Conservation (phyloP, 2,329 filamentous ascomycete genomes). For the Alternaria brassicae region DNA sequence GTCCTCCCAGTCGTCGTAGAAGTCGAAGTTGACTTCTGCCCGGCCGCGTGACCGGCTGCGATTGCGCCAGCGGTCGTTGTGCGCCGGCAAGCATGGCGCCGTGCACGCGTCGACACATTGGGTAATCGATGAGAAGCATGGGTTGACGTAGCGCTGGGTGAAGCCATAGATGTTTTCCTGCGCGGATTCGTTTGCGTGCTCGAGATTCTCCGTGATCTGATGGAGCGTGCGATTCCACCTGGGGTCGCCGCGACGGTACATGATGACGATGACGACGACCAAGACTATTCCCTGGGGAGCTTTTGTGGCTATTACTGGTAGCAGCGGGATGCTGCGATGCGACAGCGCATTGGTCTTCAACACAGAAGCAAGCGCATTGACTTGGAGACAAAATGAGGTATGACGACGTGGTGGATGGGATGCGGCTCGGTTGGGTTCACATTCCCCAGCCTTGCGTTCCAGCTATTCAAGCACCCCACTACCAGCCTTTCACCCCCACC, state of each 20-base stretch:
- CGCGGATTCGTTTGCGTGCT: constrained; percentile 89
- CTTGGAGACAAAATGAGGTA: constrained; percentile 4
- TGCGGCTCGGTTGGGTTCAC: constrained; percentile 15
- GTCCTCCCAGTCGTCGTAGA: constrained; percentile 96
- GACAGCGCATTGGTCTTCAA: constrained; percentile 37
- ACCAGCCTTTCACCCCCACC: constrained; percentile 16
- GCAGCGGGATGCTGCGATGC: constrained; percentile 31
- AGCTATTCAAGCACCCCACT: constrained; percentile 20
- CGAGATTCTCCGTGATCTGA: constrained; percentile 87
- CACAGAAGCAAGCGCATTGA: constrained; percentile 7
- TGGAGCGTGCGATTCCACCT: constrained; percentile 93
- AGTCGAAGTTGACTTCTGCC: constrained; percentile 90
- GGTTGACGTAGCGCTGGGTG: constrained; percentile 81
- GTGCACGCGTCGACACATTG: constrained; percentile 73
- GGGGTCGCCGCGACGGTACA: constrained; percentile 74
- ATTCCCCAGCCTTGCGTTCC: constrained; percentile 8
- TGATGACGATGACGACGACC: constrained; percentile 52
- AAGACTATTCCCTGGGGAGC: not conserved
- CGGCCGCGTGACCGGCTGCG: constrained; percentile 63
- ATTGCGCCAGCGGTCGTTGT: constrained; percentile 78
- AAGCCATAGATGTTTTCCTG: constrained; percentile 90
- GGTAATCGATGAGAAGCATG: constrained; percentile 74
- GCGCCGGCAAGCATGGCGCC: constrained; percentile 73
- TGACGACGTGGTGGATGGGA: constrained; percentile 14
- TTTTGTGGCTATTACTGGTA: constrained; percentile 15